phyloP scores from a whole-genome alignment of 2,329 filamentous ascomycete species.

The Fusarium nygamai region DNA sequence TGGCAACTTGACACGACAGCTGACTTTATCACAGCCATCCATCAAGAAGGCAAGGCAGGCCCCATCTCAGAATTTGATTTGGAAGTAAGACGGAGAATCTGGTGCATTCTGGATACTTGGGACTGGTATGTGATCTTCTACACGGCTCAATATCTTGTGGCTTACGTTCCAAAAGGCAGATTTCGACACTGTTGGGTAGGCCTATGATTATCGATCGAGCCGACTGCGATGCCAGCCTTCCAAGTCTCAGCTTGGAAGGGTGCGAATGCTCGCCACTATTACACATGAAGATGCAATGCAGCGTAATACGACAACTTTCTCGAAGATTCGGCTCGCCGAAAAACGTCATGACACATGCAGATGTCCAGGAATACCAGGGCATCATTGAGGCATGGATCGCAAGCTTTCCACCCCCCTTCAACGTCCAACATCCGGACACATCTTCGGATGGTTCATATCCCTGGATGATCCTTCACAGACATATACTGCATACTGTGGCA shows the following conservation, averaged over 20 bases:
- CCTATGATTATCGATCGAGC: constrained; percentile 50
- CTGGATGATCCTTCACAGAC: constrained; percentile 58
- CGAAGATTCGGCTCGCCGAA: constrained; percentile 46
- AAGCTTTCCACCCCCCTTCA: constrained; percentile 54
- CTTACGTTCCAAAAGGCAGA: constrained; percentile 45
- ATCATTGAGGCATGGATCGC: constrained; percentile 55
- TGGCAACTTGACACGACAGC: neutral
- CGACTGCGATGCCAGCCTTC: constrained; percentile 47
- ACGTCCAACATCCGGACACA: constrained; percentile 52
- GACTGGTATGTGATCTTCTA: constrained; percentile 47
- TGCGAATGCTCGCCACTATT: constrained; percentile 46
- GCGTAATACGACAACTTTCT: constrained; percentile 46
- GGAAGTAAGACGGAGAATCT: constrained; percentile 50
- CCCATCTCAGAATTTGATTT: constrained; percentile 47
- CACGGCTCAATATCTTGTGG: neutral
- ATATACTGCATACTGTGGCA: constrained; percentile 56
- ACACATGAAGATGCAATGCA: constrained; percentile 51
- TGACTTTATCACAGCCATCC: constrained; percentile 40
- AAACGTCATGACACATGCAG: constrained; percentile 41
- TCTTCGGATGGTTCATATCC: constrained; percentile 52
- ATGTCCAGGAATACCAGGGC: constrained; percentile 47
- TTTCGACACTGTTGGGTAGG: constrained; percentile 47
- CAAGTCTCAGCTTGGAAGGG: constrained; percentile 47
- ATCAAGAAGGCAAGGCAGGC: constrained; percentile 45
- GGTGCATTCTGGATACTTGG: constrained; percentile 52